Evolutionary conservation across 1,139 yeast genomes (phyloP).

Genomic region (Suhomyces chickasaworum): DNA sequence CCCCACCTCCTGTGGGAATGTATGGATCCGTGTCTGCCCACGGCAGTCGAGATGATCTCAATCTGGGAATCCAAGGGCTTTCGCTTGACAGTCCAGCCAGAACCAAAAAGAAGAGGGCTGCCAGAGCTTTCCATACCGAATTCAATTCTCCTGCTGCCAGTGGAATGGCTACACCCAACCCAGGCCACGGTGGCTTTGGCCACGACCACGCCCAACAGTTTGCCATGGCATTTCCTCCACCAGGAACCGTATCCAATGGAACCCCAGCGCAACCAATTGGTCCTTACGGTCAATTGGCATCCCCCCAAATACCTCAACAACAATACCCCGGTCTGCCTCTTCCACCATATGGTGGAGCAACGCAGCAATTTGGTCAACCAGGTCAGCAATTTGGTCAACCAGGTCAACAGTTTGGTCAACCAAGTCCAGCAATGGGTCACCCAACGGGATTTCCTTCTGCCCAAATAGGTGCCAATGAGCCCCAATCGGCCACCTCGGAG

Average conservation of each 20-base stretch:
- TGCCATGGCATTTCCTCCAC: conserved; percentile 4
- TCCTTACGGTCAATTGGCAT: neutral
- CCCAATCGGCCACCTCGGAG: conserved; percentile 5
- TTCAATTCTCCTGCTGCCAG: conserved; percentile 18
- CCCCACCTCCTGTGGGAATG: conserved; percentile 13
- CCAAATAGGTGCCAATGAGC: neutral
- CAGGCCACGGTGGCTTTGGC: conserved; percentile 1
- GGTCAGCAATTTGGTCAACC: neutral
- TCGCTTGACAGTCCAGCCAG: conserved; percentile 14
- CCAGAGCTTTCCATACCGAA: conserved; percentile 48
- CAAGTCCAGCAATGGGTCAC: neutral
- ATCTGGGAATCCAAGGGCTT: conserved; percentile 13
- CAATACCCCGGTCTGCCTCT: neutral
- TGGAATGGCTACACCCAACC: conserved; percentile 10
- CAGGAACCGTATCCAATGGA: neutral
- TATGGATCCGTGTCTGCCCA: conserved; percentile 9
- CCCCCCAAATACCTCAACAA: neutral
- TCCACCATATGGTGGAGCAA: neutral
- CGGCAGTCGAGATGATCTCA: conserved; percentile 13
- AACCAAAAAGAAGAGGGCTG: conserved; percentile 43
- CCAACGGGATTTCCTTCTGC: neutral
- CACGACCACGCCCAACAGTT: conserved; percentile 1
- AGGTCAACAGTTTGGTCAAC: neutral
- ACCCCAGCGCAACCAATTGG: neutral
- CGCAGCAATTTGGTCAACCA: neutral